Percentiles rank a stretch among this genome's conserved stretches.
phyloP scores from a whole-genome alignment of 2,329 filamentous ascomycete genomes.

The Sporothrix sp. region DNA sequence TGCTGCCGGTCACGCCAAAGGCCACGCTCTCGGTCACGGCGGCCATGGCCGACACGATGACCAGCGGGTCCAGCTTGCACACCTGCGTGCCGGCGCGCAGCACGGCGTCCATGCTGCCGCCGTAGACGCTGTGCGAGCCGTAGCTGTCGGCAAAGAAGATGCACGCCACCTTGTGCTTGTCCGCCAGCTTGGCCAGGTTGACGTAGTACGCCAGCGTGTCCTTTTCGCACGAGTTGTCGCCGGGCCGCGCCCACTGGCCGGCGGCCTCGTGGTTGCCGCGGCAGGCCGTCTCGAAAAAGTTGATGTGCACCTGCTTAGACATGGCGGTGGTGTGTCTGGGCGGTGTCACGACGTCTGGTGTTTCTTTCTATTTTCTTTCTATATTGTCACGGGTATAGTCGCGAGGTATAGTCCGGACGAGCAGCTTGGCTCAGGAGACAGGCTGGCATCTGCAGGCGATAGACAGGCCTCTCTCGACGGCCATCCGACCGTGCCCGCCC shows the following conservation, averaged over 20 bases:
- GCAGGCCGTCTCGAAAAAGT: slow-evolving; percentile 8
- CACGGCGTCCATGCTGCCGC: slow-evolving; percentile 2
- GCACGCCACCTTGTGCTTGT: slow-evolving; percentile 7
- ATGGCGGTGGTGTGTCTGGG: no score
- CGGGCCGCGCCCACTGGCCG: slow-evolving; percentile 9
- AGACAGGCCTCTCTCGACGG: no score
- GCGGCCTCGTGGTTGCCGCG: not conserved
- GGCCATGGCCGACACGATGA: slow-evolving; percentile 15
- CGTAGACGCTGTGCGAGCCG: slow-evolving; percentile 4
- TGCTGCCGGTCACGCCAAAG: slow-evolving; percentile 16
- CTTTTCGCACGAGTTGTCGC: slow-evolving; percentile 8
- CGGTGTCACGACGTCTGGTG: no score
- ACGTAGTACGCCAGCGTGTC: slow-evolving; percentile 11
- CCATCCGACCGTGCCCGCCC: no score
- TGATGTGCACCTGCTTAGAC: slow-evolving; percentile 19
- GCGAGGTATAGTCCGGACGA: no score
- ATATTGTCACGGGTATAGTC: no score
- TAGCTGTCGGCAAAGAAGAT: slow-evolving; percentile 14
- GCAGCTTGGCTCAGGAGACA: no score
- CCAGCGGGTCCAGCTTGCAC: slow-evolving; percentile 5
- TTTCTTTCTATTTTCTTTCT: no score
- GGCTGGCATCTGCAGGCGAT: no score
- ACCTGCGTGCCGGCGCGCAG: not conserved
- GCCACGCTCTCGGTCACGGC: slow-evolving; percentile 16
- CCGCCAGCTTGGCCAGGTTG: slow-evolving; percentile 10